Evolutionary conservation across 306 rosid species (phyloP).

Genomic region (Gillenia trifoliata): DNA sequence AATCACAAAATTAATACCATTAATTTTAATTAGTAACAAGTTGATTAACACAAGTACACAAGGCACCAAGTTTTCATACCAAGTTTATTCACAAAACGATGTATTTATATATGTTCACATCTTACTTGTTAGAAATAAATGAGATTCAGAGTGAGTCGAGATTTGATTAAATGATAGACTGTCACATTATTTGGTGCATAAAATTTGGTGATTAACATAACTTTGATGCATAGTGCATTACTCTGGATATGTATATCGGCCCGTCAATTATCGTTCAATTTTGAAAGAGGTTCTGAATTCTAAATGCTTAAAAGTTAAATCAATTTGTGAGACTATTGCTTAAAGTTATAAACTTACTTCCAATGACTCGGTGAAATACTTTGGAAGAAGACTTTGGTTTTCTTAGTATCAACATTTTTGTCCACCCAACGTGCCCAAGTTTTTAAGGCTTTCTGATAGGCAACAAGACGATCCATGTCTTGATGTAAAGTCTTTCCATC

Average conservation of each 20-base stretch:
- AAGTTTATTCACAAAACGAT: no score
- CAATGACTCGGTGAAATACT: constrained; percentile 28
- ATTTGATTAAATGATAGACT: no score
- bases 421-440: constrained; percentile 39
- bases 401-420: constrained; percentile 13
- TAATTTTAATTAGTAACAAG: not conserved
- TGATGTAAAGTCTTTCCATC: constrained; percentile 1
- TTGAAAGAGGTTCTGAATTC: not conserved
- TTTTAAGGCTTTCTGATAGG: constrained; percentile 17
- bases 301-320: not conserved
- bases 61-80: no score
- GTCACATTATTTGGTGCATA: no score
- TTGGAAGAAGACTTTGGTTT: constrained; percentile 27
- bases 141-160: no score
- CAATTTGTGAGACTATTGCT: not conserved
- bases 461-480: constrained; percentile 35
- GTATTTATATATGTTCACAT: no score
- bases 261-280: no score
- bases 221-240: no score
- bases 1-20: not conserved
- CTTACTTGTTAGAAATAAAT: no score
- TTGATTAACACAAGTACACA: not conserved
- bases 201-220: no score
- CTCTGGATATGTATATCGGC: no score
- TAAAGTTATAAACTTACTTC: constrained; percentile 20